Conservation (phyloP, 2,329 filamentous ascomycete genomes). For the Fusarium praegraminearum region DNA sequence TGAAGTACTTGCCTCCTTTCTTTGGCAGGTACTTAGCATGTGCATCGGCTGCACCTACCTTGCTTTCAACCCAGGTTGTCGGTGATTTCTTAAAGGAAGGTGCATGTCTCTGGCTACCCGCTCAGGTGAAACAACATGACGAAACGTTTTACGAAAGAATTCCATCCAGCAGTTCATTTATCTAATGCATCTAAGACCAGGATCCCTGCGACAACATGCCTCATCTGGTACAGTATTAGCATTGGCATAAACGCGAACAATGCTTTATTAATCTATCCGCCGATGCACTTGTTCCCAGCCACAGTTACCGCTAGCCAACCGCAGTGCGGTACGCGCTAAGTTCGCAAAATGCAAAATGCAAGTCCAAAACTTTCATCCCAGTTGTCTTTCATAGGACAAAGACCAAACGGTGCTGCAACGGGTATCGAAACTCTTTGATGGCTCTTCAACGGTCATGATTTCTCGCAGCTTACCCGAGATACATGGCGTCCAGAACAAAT, state of each 20-base stretch:
- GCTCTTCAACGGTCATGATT: constrained; percentile 5
- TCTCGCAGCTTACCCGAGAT: constrained; percentile 13
- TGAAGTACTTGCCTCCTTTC: not conserved
- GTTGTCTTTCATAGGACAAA: not conserved
- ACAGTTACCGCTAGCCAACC: constrained; percentile 11
- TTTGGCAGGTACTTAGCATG: not conserved
- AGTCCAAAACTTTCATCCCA: not conserved
- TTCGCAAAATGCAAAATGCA: constrained; percentile 8
- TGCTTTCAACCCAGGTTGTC: constrained; percentile 1
- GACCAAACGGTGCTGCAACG: not conserved
- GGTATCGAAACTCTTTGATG: constrained; percentile 9
- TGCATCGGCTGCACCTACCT: constrained; percentile 3
- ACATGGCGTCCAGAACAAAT: constrained; percentile 20
- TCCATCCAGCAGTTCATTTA: constrained; percentile 26
- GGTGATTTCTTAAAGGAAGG: constrained; percentile 12
- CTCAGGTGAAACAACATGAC: constrained; percentile 45
- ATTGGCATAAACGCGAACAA: constrained; percentile 16
- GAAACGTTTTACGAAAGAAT: constrained; percentile 44
- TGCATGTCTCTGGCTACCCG: constrained; percentile 18
- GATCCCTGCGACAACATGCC: constrained; percentile 25
- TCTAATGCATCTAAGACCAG: constrained; percentile 15
- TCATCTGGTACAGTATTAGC: constrained; percentile 22
- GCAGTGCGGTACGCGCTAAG: constrained; percentile 3
- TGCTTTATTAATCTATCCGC: constrained; percentile 18
- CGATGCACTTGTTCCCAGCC: constrained; percentile 27